Percentiles rank a stretch among this genome's conserved stretches.
Evolutionary conservation across 2,329 filamentous ascomycete species (phyloP).

Genomic region (Teratosphaeriaceae sp.): DNA sequence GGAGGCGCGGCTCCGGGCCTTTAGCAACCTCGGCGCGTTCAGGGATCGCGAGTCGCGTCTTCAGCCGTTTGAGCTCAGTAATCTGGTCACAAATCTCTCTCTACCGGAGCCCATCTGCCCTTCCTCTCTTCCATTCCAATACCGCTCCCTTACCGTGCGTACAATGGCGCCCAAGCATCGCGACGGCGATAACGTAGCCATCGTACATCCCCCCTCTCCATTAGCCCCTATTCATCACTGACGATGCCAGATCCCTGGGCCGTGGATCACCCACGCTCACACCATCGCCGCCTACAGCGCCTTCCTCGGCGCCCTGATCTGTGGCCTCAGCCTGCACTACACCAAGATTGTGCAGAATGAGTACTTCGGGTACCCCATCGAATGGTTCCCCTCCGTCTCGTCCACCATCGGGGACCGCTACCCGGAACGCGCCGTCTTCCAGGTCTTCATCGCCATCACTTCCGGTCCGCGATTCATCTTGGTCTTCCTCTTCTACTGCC

Average conservation of each 20-base stretch:
- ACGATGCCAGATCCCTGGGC: conserved; percentile 58
- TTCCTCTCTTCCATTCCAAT: no score
- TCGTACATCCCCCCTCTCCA: conserved; percentile 38
- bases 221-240: conserved; percentile 7
- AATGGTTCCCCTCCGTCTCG: conserved; percentile 35
- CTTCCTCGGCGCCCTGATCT: conserved; percentile 77
- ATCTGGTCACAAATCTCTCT: no score
- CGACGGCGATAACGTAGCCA: conserved; percentile 56
- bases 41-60: background rate
- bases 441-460: conserved; percentile 94
- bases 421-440: conserved; percentile 93
- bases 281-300: conserved; percentile 77
- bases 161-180: conserved; percentile 55
- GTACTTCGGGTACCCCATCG: conserved; percentile 53
- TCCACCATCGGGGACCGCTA: conserved; percentile 96
- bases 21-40: no score
- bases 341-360: conserved; percentile 98
- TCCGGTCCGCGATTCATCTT: conserved; percentile 91
- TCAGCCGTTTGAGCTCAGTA: background rate
- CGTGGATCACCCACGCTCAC: conserved; percentile 86
- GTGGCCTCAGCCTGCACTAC: conserved; percentile 77
- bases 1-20: background rate
- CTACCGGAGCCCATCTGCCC: no score
- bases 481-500: conserved; percentile 83
- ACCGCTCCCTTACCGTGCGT: background rate